Percentiles rank a stretch among this genome's conserved stretches.
phyloP scores from a whole-genome alignment of 108 stramenopile genomes.

The Skeletonema grethae region DNA sequence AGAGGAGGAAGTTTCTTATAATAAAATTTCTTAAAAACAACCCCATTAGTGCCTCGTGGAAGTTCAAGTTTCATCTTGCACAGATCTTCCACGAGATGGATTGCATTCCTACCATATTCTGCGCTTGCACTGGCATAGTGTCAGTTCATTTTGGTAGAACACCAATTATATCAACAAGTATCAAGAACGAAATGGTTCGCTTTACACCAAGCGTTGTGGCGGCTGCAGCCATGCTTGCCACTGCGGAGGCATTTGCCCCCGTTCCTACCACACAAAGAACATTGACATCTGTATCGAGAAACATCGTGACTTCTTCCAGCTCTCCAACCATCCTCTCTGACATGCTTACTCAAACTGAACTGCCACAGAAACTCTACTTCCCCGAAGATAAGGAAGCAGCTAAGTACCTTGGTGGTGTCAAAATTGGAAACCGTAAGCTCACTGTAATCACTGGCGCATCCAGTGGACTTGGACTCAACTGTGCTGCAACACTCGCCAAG shows the following conservation, averaged over 20 bases:
- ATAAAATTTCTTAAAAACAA: too few relatives aligned
- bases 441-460: constrained; percentile 92
- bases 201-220: constrained; percentile 28
- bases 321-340: constrained; percentile 23
- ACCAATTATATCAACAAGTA: background rate
- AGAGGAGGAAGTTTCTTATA: too few relatives aligned
- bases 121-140: too few relatives aligned
- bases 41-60: too few relatives aligned
- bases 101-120: too few relatives aligned
- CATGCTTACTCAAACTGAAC: constrained; percentile 59
- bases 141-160: too few relatives aligned
- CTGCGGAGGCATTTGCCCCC: constrained; percentile 24
- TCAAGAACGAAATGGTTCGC: constrained; percentile 18
- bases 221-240: constrained; percentile 21
- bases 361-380: constrained; percentile 74
- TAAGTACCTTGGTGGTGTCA: constrained; percentile 84
- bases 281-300: background rate
- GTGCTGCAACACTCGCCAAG: constrained; percentile 79
- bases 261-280: constrained; percentile 8
- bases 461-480: constrained; percentile 87
- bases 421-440: constrained; percentile 82
- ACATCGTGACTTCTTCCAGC: constrained; percentile 37
- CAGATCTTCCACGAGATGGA: background rate
- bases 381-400: constrained; percentile 71
- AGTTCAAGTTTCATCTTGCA: too few relatives aligned